Percentiles rank a stretch among this genome's conserved stretches.
phyloP scores from a whole-genome alignment of 768 basidiomycete species.

The Psilocybe cyanescens region DNA sequence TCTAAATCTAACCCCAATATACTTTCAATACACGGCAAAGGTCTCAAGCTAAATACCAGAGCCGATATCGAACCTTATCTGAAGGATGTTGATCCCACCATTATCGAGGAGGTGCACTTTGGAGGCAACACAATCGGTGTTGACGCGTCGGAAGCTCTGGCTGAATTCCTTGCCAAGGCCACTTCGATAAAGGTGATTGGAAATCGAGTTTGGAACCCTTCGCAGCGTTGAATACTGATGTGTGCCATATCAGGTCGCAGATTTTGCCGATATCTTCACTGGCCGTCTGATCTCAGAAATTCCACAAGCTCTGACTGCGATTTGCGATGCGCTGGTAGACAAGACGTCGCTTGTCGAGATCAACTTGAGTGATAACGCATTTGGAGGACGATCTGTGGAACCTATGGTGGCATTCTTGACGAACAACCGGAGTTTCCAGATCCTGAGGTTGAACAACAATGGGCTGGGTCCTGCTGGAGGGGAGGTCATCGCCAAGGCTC shows the following conservation, averaged over 20 bases:
- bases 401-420: slow-evolving; percentile 91
- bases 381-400: slow-evolving; percentile 93
- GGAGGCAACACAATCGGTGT: slow-evolving; percentile 95
- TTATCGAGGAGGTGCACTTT: slow-evolving; percentile 87
- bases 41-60: slow-evolving; percentile 79
- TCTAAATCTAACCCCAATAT: slow-evolving; percentile 33
- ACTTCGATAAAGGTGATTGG: slow-evolving; percentile 65
- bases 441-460: slow-evolving; percentile 94
- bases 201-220: not conserved
- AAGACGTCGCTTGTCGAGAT: slow-evolving; percentile 85
- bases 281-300: slow-evolving; percentile 96
- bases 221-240: slow-evolving; percentile 4
- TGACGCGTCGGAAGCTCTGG: slow-evolving; percentile 85
- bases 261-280: slow-evolving; percentile 98
- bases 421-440: slow-evolving; percentile 78
- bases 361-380: slow-evolving; percentile 94
- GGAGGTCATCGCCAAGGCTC: slow-evolving; percentile 79
- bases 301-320: slow-evolving; percentile 82
- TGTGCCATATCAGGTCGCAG: slow-evolving; percentile 67
- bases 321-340: slow-evolving; percentile 85
- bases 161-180: slow-evolving; percentile 74
- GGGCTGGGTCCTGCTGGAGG: slow-evolving; percentile 94
- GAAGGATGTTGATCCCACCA: slow-evolving; percentile 59
- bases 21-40: slow-evolving; percentile 58
- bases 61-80: slow-evolving; percentile 80